phyloP scores from a whole-genome alignment of 148 eudicot species.

The Amaranthus palmeri region DNA sequence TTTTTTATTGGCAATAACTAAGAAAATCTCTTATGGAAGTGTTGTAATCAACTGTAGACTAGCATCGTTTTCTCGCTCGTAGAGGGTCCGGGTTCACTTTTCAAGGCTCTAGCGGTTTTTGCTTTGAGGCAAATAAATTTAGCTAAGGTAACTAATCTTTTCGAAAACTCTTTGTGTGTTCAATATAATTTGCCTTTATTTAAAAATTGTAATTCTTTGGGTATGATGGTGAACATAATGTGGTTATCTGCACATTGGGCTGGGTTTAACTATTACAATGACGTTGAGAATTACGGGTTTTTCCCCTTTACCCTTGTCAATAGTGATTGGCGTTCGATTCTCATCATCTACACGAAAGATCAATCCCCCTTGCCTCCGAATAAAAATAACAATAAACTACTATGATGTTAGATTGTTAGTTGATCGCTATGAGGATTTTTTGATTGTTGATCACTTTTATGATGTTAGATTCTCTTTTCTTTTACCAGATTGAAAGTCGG shows the following conservation, averaged over 20 bases:
- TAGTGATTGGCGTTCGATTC: too few species aligned
- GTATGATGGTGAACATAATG: background rate
- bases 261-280: background rate
- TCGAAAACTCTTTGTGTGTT: background rate
- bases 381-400: too few species aligned
- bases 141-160: slow-evolving; percentile 29
- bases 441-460: background rate
- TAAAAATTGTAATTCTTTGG: background rate
- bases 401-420: background rate
- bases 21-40: slow-evolving; percentile 17
- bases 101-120: slow-evolving; percentile 52
- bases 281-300: too few species aligned
- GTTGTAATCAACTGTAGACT: slow-evolving; percentile 26
- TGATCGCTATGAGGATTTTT: background rate
- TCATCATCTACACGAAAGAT: too few species aligned
- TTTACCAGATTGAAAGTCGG: slow-evolving; percentile 45
- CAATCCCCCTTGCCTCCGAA: too few species aligned
- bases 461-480: background rate
- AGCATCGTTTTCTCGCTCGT: slow-evolving; percentile 50
- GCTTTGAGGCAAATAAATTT: slow-evolving; percentile 44
- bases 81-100: slow-evolving; percentile 51
- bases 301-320: too few species aligned
- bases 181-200: background rate
- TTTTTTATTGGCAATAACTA: background rate
- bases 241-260: background rate